Evolutionary conservation across 352 stramenopile genomes (phyloP).

Genomic region (Phytophthora hibernalis): DNA sequence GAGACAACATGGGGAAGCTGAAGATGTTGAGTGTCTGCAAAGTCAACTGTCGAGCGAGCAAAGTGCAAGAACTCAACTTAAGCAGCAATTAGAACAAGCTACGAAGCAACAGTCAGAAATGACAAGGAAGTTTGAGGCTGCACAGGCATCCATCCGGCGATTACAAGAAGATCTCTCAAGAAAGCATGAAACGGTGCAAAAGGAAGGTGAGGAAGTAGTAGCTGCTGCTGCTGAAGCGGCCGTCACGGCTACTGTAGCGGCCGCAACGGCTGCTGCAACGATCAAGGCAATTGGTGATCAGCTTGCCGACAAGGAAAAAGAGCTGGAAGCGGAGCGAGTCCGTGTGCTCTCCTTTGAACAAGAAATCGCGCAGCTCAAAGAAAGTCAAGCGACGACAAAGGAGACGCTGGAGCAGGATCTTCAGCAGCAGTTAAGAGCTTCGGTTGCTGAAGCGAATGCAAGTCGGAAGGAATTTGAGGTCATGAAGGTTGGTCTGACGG

Average conservation of each 20-base stretch:
- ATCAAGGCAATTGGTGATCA: slow-evolving; percentile 30
- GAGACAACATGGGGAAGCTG: slow-evolving; percentile 21
- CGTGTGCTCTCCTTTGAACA: slow-evolving; percentile 30
- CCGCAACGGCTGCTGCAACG: slow-evolving; percentile 25
- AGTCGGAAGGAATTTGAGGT: slow-evolving; percentile 26
- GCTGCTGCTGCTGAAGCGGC: slow-evolving; percentile 21
- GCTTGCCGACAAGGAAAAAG: slow-evolving; percentile 33
- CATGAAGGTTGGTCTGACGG: slow-evolving; percentile 23
- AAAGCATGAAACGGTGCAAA: slow-evolving; percentile 29
- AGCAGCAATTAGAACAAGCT: slow-evolving; percentile 35
- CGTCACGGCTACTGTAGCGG: slow-evolving; percentile 22
- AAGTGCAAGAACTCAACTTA: slow-evolving; percentile 17
- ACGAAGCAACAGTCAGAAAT: slow-evolving; percentile 29
- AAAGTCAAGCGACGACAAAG: slow-evolving; percentile 21
- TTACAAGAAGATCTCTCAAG: slow-evolving; percentile 45
- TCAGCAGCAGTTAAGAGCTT: slow-evolving; percentile 25
- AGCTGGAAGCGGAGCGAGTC: slow-evolving; percentile 29
- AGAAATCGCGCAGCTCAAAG: slow-evolving; percentile 32
- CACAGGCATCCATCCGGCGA: slow-evolving; percentile 29
- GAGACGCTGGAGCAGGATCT: slow-evolving; percentile 32
- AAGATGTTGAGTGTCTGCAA: slow-evolving; percentile 26
- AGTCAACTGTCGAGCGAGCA: slow-evolving; percentile 35
- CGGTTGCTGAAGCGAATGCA: slow-evolving; percentile 21
- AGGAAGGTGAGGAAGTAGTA: slow-evolving; percentile 32
- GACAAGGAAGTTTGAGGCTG: slow-evolving; percentile 42